Conservation (phyloP, 1,284 basidiomycete genomes). For the Trametes hirsuta region DNA sequence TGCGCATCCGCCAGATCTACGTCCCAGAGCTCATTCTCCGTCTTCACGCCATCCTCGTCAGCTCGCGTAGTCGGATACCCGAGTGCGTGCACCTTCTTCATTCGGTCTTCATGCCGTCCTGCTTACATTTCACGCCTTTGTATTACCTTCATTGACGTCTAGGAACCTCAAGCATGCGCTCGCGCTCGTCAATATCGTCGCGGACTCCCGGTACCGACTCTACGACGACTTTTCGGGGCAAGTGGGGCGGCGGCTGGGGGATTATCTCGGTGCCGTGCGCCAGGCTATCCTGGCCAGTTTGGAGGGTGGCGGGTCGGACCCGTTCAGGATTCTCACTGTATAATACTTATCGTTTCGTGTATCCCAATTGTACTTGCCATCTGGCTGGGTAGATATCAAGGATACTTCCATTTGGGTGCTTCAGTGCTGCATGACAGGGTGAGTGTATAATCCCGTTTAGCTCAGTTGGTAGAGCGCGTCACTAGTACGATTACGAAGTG, state of each 20-base stretch:
- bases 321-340: slow-evolving; percentile 54
- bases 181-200: slow-evolving; percentile 82
- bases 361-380: not conserved
- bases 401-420: too few species aligned
- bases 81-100: slow-evolving; percentile 53
- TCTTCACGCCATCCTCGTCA: slow-evolving; percentile 76
- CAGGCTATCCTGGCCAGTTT: slow-evolving; percentile 72
- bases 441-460: slow-evolving; percentile 40
- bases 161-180: slow-evolving; percentile 86
- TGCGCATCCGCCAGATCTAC: slow-evolving; percentile 85
- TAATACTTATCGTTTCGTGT: slow-evolving; percentile 4
- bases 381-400: too few species aligned
- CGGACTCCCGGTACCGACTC: slow-evolving; percentile 85
- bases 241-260: slow-evolving; percentile 58
- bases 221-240: slow-evolving; percentile 85
- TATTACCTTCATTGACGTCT: not conserved
- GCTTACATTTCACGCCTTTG: too few species aligned
- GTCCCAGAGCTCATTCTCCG: slow-evolving; percentile 91
- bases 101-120: not conserved
- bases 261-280: slow-evolving; percentile 75
- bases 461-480: slow-evolving; percentile 66
- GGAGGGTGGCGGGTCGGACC: slow-evolving; percentile 74
- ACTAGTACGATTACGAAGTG: slow-evolving; percentile 34
- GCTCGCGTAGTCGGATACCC: slow-evolving; percentile 67
- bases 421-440: too few species aligned